Evolutionary conservation across 2,329 filamentous ascomycete species (phyloP).

Genomic region (Cytospora paraplurivora): DNA sequence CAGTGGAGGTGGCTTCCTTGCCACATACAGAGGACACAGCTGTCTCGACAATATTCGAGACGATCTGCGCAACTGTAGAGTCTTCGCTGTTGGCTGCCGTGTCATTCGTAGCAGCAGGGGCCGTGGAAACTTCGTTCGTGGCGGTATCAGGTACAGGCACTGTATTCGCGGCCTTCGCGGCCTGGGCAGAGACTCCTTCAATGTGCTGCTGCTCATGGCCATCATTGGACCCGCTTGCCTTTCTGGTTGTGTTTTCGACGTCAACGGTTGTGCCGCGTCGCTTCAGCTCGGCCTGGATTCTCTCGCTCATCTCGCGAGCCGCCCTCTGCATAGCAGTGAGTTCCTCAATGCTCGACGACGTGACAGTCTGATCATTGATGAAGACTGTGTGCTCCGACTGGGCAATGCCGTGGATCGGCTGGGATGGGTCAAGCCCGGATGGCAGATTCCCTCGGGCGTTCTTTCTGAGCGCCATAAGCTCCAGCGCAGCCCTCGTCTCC

Average conservation of each 20-base stretch:
- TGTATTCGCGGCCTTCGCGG: no score
- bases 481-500: conserved; percentile 9
- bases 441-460: background rate
- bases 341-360: conserved; percentile 9
- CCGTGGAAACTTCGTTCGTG: background rate
- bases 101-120: background rate
- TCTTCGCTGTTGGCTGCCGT: background rate
- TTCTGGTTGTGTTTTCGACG: background rate
- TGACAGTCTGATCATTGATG: conserved; percentile 7
- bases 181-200: background rate
- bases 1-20: conserved; percentile 11
- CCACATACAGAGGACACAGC: background rate
- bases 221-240: background rate
- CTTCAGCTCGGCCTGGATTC: conserved; percentile 15
- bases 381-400: background rate
- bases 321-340: conserved; percentile 18
- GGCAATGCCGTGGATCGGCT: background rate
- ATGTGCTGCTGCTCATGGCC: background rate
- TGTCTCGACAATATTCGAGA: conserved; percentile 8
- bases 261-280: background rate
- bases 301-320: conserved; percentile 12
- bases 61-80: conserved; percentile 9
- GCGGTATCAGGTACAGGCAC: background rate
- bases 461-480: conserved; percentile 7
- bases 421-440: background rate